Conservation (phyloP, 163 green algal species). For the Scenedesmus sp. region DNA sequence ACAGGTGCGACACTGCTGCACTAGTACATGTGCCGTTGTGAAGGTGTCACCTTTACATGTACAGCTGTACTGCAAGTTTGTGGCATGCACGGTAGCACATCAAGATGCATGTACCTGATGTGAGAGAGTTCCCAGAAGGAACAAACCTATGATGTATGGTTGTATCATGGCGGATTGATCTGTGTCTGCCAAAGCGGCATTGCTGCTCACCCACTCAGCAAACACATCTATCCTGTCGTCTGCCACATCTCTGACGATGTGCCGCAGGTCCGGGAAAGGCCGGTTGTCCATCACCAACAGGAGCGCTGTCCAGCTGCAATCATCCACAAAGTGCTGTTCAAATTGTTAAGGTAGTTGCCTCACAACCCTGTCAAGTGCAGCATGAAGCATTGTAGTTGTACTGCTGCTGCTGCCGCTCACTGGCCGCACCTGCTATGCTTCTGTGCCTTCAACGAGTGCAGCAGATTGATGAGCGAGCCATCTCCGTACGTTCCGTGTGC, state of each 20-base stretch:
- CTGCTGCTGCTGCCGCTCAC: neutral
- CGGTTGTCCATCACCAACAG: conserved; percentile 82
- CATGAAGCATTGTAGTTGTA: neutral
- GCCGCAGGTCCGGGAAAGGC: conserved; percentile 80
- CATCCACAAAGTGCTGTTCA: neutral
- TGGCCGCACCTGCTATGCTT: conserved; percentile 56
- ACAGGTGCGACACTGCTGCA: neutral
- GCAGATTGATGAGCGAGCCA: conserved; percentile 67
- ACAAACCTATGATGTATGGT: neutral
- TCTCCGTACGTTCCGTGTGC: conserved; percentile 69
- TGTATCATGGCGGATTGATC: neutral
- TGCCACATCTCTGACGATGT: conserved; percentile 73
- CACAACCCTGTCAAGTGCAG: neutral
- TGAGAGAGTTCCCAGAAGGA: neutral
- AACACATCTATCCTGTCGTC: conserved; percentile 84
- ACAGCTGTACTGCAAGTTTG: neutral
- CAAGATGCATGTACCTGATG: neutral
- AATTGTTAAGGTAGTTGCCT: neutral
- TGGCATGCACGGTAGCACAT: neutral
- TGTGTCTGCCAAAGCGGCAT: neutral
- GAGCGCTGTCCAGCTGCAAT: conserved; percentile 83
- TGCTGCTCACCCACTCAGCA: conserved; percentile 80
- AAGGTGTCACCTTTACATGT: neutral
- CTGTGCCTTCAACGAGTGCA: conserved; percentile 73
- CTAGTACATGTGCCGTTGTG: neutral